Evolutionary conservation across 345 rosid genomes (phyloP).

Genomic region (Salix brachista): DNA sequence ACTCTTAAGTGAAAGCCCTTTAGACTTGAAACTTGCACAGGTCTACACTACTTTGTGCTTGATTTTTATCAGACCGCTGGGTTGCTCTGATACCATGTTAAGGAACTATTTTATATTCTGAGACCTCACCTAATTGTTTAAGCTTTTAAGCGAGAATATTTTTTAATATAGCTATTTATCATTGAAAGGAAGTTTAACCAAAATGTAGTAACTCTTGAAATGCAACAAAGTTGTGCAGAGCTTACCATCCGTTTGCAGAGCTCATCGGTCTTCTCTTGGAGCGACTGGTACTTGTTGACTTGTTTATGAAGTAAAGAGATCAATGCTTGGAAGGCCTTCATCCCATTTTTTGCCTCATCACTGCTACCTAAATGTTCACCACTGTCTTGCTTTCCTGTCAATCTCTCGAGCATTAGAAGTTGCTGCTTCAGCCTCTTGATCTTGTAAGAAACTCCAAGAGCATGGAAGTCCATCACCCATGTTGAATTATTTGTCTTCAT

Average conservation of each 20-base stretch:
- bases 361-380: slow-evolving; percentile 33
- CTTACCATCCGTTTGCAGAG: slow-evolving; percentile 87
- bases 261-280: slow-evolving; percentile 79
- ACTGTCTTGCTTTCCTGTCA: slow-evolving; percentile 59
- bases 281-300: slow-evolving; percentile 74
- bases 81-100: no score
- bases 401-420: slow-evolving; percentile 75
- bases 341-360: slow-evolving; percentile 27
- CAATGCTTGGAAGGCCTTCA: slow-evolving; percentile 40
- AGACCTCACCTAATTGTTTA: no score
- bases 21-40: no score
- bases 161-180: neutral
- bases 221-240: neutral
- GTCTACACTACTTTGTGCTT: no score
- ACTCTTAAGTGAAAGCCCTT: fast-evolving
- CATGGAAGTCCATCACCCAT: slow-evolving; percentile 87
- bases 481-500: slow-evolving; percentile 36
- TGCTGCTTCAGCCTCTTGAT: slow-evolving; percentile 90
- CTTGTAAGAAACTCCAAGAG: slow-evolving; percentile 92
- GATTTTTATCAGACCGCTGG: no score
- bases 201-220: neutral
- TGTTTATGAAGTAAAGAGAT: slow-evolving; percentile 72
- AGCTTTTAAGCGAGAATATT: no score
- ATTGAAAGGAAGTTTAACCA: neutral
- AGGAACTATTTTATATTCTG: no score